A percentile compares a stretch with the other conserved stretches of the same genome.
phyloP scores from a whole-genome alignment of 1,139 yeast species.

The Pichia kudriavzevii region DNA sequence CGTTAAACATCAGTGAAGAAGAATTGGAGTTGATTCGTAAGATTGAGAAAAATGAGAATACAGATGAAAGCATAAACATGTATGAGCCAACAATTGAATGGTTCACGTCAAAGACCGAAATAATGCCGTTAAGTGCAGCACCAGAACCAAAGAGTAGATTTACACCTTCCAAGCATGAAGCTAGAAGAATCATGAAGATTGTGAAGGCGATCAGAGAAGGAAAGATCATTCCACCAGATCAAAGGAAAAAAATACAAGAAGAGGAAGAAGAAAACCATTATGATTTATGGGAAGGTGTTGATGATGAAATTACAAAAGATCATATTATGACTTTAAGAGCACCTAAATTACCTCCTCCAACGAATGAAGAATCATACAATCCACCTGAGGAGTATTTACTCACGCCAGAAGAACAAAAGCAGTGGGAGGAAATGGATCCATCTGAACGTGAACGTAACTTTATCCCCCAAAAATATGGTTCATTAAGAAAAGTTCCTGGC shows the following conservation, averaged over 20 bases:
- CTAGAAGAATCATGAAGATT: slow-evolving; percentile 91
- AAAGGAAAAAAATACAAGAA: slow-evolving; percentile 42
- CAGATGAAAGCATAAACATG: slow-evolving; percentile 76
- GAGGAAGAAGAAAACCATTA: slow-evolving; percentile 42
- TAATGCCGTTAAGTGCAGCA: slow-evolving; percentile 87
- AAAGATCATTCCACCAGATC: slow-evolving; percentile 69
- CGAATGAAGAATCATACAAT: slow-evolving; percentile 91
- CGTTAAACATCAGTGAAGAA: slow-evolving; percentile 77
- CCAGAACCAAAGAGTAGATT: slow-evolving; percentile 98
- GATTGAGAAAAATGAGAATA: slow-evolving; percentile 76
- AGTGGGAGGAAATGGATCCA: slow-evolving; percentile 69
- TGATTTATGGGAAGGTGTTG: slow-evolving; percentile 80
- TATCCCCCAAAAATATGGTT: slow-evolving; percentile 71
- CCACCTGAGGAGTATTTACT: slow-evolving; percentile 94
- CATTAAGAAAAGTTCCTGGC: slow-evolving; percentile 91
- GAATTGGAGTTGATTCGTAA: slow-evolving; percentile 84
- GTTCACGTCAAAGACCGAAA: slow-evolving; percentile 79
- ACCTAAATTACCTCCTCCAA: slow-evolving; percentile 93
- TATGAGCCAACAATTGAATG: slow-evolving; percentile 93
- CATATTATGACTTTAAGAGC: slow-evolving; percentile 92
- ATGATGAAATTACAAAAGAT: slow-evolving; percentile 48
- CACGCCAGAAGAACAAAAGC: slow-evolving; percentile 66
- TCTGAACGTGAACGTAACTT: slow-evolving; percentile 73
- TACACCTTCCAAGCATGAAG: slow-evolving; percentile 94
- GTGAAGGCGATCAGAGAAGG: slow-evolving; percentile 97